Conservation (phyloP, 768 basidiomycete genomes). For the Suillus sp. region DNA sequence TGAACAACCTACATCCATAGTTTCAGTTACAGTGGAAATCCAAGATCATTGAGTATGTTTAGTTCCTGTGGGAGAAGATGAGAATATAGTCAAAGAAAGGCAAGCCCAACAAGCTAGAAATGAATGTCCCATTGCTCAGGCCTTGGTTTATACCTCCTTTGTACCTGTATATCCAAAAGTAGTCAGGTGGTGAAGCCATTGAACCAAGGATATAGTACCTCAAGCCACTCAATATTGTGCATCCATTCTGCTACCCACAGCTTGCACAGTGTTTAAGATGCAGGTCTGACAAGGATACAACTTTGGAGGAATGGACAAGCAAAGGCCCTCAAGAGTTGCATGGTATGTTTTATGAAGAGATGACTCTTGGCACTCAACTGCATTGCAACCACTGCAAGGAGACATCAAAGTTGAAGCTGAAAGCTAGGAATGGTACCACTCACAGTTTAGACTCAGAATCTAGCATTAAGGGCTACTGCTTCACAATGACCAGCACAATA, state of each 20-base stretch:
- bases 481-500: too few relatives aligned
- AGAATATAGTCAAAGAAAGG: constrained; percentile 10
- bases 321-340: constrained; percentile 12
- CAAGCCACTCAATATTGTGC: constrained; percentile 14
- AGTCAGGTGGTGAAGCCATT: constrained; percentile 7
- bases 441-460: too few relatives aligned
- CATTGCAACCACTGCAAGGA: neutral
- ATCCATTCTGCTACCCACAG: constrained; percentile 15
- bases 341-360: constrained; percentile 7
- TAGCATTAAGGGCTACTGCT: too few relatives aligned
- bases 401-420: too few relatives aligned
- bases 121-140: constrained; percentile 21
- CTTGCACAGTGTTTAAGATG: neutral
- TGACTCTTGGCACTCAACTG: neutral
- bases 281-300: neutral
- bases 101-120: constrained; percentile 1
- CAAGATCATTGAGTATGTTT: constrained; percentile 22
- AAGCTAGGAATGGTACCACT: too few relatives aligned
- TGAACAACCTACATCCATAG: neutral
- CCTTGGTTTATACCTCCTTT: constrained; percentile 26
- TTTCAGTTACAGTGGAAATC: constrained; percentile 26
- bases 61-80: constrained; percentile 16
- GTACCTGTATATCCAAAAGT: constrained; percentile 17
- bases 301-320: constrained; percentile 10
- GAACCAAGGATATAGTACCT: constrained; percentile 20